Percentiles rank a stretch among this genome's conserved stretches.
Conservation (phyloP, 495 filamentous ascomycete genomes). For the Aspergillus sclerotioniger region DNA sequence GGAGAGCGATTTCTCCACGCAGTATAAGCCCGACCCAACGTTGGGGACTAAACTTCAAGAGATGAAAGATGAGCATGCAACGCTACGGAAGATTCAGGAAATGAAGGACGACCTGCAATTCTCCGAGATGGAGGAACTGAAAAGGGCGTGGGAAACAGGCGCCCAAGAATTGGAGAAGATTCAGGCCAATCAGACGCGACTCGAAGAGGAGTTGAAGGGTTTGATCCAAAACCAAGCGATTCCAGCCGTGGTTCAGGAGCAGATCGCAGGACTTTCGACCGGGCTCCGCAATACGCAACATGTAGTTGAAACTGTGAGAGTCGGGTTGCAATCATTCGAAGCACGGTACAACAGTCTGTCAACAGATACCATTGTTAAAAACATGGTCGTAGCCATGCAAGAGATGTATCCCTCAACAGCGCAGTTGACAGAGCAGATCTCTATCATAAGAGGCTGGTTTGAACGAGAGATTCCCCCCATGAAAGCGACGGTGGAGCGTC, state of each 20-base stretch:
- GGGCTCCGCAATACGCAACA: neutral
- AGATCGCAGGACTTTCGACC: neutral
- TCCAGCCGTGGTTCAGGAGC: neutral
- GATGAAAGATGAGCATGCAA: neutral
- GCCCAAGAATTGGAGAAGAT: neutral
- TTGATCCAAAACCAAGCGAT: slow-evolving; percentile 2
- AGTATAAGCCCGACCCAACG: neutral
- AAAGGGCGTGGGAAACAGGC: slow-evolving; percentile 4
- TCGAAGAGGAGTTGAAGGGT: slow-evolving; percentile 11
- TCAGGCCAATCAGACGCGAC: slow-evolving; percentile 2
- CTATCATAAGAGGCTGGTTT: neutral
- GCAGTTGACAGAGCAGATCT: slow-evolving; percentile 16
- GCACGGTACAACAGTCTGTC: slow-evolving; percentile 35
- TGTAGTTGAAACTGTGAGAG: slow-evolving; percentile 14
- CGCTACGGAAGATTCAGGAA: slow-evolving; percentile 14
- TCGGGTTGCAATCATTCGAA: slow-evolving; percentile 39
- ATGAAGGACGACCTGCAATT: slow-evolving; percentile 23
- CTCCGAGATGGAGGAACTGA: slow-evolving; percentile 17
- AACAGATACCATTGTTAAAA: slow-evolving; percentile 30
- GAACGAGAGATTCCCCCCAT: slow-evolving; percentile 9
- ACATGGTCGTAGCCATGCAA: slow-evolving; percentile 36
- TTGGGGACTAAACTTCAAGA: neutral
- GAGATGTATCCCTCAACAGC: slow-evolving; percentile 35
- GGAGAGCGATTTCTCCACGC: neutral
- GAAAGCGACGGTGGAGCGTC: slow-evolving; percentile 6